A percentile compares a stretch with the other conserved stretches of the same genome.
Conservation (phyloP, 225 moss, liverwort and hornwort species). For the Sphagnum contortum region DNA sequence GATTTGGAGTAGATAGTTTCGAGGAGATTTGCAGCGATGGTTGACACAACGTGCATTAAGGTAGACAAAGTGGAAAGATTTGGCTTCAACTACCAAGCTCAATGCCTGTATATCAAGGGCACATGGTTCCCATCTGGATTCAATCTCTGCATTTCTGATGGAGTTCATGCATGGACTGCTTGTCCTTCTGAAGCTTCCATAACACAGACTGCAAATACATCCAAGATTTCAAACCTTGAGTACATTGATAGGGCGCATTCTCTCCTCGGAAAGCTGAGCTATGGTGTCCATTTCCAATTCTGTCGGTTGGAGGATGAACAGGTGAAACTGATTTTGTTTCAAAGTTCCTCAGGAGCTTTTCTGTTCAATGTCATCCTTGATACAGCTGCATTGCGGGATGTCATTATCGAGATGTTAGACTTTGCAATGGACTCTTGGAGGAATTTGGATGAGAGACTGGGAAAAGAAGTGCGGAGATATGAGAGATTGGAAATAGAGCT, state of each 20-base stretch:
- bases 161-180: conserved; percentile 30
- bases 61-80: conserved; percentile 28
- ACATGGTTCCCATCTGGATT: conserved; percentile 42
- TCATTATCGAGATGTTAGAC: conserved; percentile 31
- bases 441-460: conserved; percentile 16
- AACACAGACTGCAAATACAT: conserved; percentile 12
- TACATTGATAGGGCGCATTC: conserved; percentile 37
- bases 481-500: conserved; percentile 28
- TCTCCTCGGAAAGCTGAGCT: conserved; percentile 27
- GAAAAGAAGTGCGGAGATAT: conserved; percentile 17
- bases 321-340: neutral
- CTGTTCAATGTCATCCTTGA: conserved; percentile 18
- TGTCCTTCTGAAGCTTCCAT: conserved; percentile 21
- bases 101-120: conserved; percentile 26
- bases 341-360: conserved; percentile 6
- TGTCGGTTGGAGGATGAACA: conserved; percentile 13
- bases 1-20: too few species aligned
- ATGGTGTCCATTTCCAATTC: conserved; percentile 25
- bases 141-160: conserved; percentile 33
- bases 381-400: conserved; percentile 18
- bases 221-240: conserved; percentile 26
- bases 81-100: conserved; percentile 13
- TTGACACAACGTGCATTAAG: conserved; percentile 27
- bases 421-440: conserved; percentile 31
- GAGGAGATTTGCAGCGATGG: too few species aligned